Evolutionary conservation across 2,329 filamentous ascomycete species (phyloP).

Genomic region (Colletotrichum cereale): DNA sequence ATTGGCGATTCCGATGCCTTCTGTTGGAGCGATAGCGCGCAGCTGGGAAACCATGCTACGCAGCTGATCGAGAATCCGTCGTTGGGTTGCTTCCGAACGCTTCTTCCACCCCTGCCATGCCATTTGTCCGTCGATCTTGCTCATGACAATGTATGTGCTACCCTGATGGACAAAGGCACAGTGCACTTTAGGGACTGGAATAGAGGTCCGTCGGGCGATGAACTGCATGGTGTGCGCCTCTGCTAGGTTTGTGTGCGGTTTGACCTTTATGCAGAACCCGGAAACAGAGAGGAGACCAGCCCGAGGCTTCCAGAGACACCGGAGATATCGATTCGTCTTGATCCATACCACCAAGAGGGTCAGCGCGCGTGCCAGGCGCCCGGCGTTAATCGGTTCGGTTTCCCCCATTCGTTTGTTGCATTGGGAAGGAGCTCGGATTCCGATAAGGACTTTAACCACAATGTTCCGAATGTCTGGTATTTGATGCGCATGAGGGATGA

Average conservation of each 20-base stretch:
- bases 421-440: too few species aligned
- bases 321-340: not conserved
- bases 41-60: conserved; percentile 41
- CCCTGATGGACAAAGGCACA: conserved; percentile 53
- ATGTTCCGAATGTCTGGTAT: too few species aligned
- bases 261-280: conserved; percentile 50
- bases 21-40: conserved; percentile 33
- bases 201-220: conserved; percentile 54
- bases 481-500: too few species aligned
- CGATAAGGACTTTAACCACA: too few species aligned
- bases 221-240: conserved; percentile 56
- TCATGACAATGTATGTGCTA: conserved; percentile 58
- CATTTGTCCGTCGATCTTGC: conserved; percentile 48
- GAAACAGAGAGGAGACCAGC: not conserved
- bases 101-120: conserved; percentile 31
- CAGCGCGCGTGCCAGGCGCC: not conserved
- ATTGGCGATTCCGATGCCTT: conserved; percentile 34
- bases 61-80: conserved; percentile 43
- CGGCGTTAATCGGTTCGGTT: too few species aligned
- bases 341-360: not conserved
- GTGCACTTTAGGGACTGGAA: conserved; percentile 59
- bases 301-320: not conserved
- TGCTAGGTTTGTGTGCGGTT: conserved; percentile 47
- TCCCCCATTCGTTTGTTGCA: too few species aligned
- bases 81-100: conserved; percentile 41